These are phyloP conservation scores for Naegleria lovaniensis DNA, from an alignment of 208 protist species.

Conservation along the genomic window DNA sequence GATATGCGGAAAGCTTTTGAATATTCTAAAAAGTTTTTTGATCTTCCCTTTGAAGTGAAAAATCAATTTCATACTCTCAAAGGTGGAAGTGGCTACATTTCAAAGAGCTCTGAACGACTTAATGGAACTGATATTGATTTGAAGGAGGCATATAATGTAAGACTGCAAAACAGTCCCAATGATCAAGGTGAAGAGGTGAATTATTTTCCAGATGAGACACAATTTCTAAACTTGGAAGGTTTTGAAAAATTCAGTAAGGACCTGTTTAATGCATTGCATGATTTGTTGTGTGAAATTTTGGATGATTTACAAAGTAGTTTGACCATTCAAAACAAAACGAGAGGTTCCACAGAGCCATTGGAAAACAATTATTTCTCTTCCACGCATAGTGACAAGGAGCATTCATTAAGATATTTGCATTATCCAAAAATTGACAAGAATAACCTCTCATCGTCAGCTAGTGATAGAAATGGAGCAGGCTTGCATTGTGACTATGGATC, in stretches of 20 bases:
- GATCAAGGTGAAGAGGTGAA: not conserved
- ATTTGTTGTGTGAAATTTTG: slow-evolving; percentile 19
- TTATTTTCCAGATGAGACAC: not conserved
- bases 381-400: not conserved
- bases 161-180: not conserved
- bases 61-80: not conserved
- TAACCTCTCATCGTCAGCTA: too few relatives aligned
- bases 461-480: slow-evolving; percentile 31
- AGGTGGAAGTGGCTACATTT: slow-evolving; percentile 24
- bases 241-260: not conserved
- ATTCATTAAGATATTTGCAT: slow-evolving; percentile 29
- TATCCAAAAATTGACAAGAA: slow-evolving; percentile 20
- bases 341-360: too few relatives aligned
- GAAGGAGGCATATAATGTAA: slow-evolving; percentile 29
- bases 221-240: not conserved
- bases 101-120: slow-evolving; percentile 3
- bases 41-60: slow-evolving; percentile 23
- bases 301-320: slow-evolving; percentile 26
- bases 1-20: not conserved
- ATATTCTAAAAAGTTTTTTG: slow-evolving; percentile 32
- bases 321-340: not conserved
- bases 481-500: slow-evolving; percentile 37
- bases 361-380: not conserved
- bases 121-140: not conserved
- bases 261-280: slow-evolving; percentile 8